These are phyloP conservation scores for Colletotrichum gloeosporioides DNA, from an alignment of 2,329 filamentous ascomycete genomes.

Conservation along the genomic window DNA sequence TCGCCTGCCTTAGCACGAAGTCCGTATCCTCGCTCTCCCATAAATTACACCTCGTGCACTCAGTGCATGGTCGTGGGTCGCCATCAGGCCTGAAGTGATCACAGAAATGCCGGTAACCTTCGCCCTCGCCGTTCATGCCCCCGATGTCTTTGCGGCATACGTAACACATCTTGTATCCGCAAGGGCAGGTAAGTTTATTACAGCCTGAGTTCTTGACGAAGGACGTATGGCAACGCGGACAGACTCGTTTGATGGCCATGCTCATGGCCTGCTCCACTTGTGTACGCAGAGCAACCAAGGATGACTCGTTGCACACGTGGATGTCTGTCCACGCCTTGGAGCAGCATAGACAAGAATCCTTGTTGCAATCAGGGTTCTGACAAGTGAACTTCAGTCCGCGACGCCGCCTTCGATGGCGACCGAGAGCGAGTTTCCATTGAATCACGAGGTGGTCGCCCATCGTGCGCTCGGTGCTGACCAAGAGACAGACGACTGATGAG, in stretches of 20 bases:
- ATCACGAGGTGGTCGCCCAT: slow-evolving; percentile 45
- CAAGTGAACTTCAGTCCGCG: slow-evolving; percentile 82
- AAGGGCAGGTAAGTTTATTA: slow-evolving; percentile 96
- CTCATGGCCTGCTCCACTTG: slow-evolving; percentile 94
- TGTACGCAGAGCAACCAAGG: slow-evolving; percentile 80
- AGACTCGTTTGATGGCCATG: slow-evolving; percentile 92
- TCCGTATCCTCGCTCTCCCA: slow-evolving; percentile 80
- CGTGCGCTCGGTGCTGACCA: slow-evolving; percentile 47
- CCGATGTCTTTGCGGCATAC: slow-evolving; percentile 82
- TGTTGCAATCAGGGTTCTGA: slow-evolving; percentile 69
- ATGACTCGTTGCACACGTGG: slow-evolving; percentile 88
- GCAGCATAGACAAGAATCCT: slow-evolving; percentile 81
- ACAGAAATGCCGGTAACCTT: slow-evolving; percentile 94
- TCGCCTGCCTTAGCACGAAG: slow-evolving; percentile 69
- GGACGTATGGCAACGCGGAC: slow-evolving; percentile 86
- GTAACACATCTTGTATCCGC: slow-evolving; percentile 98
- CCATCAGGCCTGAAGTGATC: slow-evolving; percentile 89
- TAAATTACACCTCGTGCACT: slow-evolving; percentile 83
- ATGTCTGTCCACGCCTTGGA: slow-evolving; percentile 84
- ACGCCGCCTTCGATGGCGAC: slow-evolving; percentile 71
- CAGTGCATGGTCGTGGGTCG: slow-evolving; percentile 71
- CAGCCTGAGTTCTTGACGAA: slow-evolving; percentile 95
- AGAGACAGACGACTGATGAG: slow-evolving; percentile 48
- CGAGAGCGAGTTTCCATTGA: slow-evolving; percentile 65
- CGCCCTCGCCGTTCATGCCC: slow-evolving; percentile 46